Base-by-base conservation (phyloP, 2,329 filamentous ascomycete species). In the Falciphora oryzae region DNA sequence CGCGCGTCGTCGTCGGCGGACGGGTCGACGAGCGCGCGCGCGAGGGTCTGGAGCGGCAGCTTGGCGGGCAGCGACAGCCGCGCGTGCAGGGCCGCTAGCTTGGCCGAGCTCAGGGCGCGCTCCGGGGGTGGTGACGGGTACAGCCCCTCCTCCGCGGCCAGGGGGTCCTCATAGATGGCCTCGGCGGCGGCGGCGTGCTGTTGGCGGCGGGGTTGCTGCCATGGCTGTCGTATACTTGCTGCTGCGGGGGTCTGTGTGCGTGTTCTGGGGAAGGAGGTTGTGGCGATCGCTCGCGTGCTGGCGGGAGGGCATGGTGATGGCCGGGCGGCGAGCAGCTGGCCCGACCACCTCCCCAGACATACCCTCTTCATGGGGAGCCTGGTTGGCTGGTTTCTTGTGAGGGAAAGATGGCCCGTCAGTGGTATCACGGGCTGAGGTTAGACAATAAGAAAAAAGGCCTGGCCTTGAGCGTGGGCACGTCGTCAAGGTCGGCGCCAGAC, bases 21-120 rank as follows among this genome's bases (percentile, higher is more conserved):
- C 38, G 88, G 81, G 75, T 97, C 91, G 72, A 98, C 85, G 67
- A 99, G 87, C 64, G 92, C 87, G 67, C 94, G 87, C 67, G 92
- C 93, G 69, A 99, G 86, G 6, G 91, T 94, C 79, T 95, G 85
- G 66, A 96, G 79, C 50, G 95, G 94, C 68, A 98, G 84, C 77
- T 90, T 91, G 67, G 85, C 83, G 29, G 93, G 89, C 65, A 99
- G 87, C 57, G 87, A 87, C 67, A 99, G 85, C 76, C 95, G 91
- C 71, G 93, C 92, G 77, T 97, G 93, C 59, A 99, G 86, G 69
- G 95, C 93, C 68, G 93, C 88, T 71, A 99, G 89, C 81, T 97
- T 98, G 67, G 93, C 89, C 60, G 94, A 98, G 69, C 81, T 77
- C 66, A 82, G 78, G 58, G 92, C 90, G 69, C 83, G 83, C 71